These are phyloP conservation scores for Bryum argenteum DNA, from an alignment of 225 moss, liverwort and hornwort species.

Conservation along the genomic window DNA sequence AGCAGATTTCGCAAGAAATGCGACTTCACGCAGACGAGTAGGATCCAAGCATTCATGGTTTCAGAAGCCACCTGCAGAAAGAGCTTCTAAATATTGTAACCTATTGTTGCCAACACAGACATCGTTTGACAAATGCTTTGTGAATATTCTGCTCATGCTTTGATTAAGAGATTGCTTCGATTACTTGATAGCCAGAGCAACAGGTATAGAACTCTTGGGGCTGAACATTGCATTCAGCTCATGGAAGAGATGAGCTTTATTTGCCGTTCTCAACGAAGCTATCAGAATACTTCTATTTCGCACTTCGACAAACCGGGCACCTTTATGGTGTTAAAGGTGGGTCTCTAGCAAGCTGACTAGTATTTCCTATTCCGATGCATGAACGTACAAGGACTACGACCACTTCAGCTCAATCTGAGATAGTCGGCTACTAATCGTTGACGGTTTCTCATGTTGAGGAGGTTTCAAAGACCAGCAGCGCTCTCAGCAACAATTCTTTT, in stretches of 20 bases:
- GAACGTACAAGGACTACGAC: neutral
- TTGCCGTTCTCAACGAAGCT: neutral
- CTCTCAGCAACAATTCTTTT: neutral
- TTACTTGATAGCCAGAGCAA: neutral
- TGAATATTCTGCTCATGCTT: conserved; percentile 13
- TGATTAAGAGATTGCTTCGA: neutral
- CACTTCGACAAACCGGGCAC: neutral
- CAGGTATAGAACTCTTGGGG: neutral
- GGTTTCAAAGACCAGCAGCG: neutral
- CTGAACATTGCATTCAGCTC: neutral
- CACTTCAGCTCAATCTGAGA: conserved; percentile 9
- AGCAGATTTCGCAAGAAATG: conserved; percentile 8
- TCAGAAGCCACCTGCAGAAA: conserved; percentile 1
- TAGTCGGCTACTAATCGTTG: conserved; percentile 19
- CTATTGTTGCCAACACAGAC: conserved; percentile 5
- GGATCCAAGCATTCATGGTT: conserved; percentile 7
- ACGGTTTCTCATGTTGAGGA: conserved; percentile 17
- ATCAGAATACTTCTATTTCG: neutral
- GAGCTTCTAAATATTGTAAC: conserved; percentile 8
- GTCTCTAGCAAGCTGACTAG: neutral
- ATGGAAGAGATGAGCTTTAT: neutral
- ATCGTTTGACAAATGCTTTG: neutral
- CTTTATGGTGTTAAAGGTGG: neutral
- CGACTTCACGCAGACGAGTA: conserved; percentile 9
- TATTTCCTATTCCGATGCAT: neutral